phyloP scores from a whole-genome alignment of 1,284 basidiomycete genomes.

The Marasmius fiardii region DNA sequence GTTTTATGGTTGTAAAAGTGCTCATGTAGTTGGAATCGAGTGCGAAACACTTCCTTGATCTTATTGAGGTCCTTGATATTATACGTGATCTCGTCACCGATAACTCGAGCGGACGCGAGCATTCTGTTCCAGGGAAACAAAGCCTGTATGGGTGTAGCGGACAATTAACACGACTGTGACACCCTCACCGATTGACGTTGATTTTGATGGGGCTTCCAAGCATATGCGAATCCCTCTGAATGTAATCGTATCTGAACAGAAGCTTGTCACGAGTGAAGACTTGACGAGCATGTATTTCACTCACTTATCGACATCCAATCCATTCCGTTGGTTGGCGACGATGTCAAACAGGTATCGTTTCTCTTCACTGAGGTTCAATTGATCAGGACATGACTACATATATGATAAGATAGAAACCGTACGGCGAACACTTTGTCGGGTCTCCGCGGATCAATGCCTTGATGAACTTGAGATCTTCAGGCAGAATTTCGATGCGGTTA shows the following conservation, averaged over 20 bases:
- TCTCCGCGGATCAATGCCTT: constrained; percentile 70
- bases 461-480: constrained; percentile 52
- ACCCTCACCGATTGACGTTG: constrained; percentile 12
- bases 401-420: constrained; percentile 18
- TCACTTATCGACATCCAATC: constrained; percentile 81
- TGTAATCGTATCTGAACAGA: constrained; percentile 68
- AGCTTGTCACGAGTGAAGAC: not conserved
- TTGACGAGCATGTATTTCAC: constrained; percentile 10
- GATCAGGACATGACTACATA: not conserved
- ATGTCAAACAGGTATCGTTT: constrained; percentile 65
- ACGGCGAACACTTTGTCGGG: constrained; percentile 31
- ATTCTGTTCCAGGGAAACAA: constrained; percentile 32
- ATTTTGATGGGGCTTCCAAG: constrained; percentile 53
- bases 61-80: not conserved
- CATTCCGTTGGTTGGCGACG: constrained; percentile 74
- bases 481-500: constrained; percentile 41
- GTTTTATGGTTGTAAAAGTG: constrained; percentile 76
- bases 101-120: constrained; percentile 51
- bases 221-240: constrained; percentile 66
- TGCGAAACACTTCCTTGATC: not conserved
- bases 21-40: constrained; percentile 71
- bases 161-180: not conserved
- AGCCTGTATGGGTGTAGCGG: not conserved
- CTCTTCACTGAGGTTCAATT: constrained; percentile 26
- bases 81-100: not conserved